phyloP scores from a whole-genome alignment of 2,329 filamentous ascomycete species.

The Podosphaera aphanis region DNA sequence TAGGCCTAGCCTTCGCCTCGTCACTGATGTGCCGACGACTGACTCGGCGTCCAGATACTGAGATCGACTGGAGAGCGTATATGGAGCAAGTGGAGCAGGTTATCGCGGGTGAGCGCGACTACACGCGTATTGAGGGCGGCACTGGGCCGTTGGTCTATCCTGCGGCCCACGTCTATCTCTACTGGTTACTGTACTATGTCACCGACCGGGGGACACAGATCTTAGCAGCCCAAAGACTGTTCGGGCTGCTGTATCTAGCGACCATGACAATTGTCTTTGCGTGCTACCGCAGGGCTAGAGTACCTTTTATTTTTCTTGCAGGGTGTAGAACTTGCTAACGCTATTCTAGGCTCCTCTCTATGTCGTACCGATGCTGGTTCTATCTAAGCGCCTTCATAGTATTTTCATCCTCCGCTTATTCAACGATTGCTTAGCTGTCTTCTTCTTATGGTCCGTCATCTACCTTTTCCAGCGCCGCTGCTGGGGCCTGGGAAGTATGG shows the following conservation, averaged over 20 bases:
- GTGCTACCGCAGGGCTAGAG: slow-evolving; percentile 56
- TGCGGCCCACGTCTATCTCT: slow-evolving; percentile 79
- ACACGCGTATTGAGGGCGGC: slow-evolving; percentile 60
- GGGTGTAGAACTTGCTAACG: not conserved
- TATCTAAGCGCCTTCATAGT: slow-evolving; percentile 84
- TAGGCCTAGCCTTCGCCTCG: no score
- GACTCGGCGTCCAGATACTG: slow-evolving; percentile 41
- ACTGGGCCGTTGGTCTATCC: slow-evolving; percentile 93
- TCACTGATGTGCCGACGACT: no score
- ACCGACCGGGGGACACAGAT: slow-evolving; percentile 61
- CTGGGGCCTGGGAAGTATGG: slow-evolving; percentile 49
- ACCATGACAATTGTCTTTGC: slow-evolving; percentile 56
- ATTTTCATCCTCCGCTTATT: slow-evolving; percentile 83
- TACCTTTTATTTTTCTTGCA: slow-evolving; percentile 15
- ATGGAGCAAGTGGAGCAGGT: slow-evolving; percentile 80
- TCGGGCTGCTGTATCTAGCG: slow-evolving; percentile 54
- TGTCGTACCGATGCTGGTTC: slow-evolving; percentile 59
- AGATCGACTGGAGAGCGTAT: slow-evolving; percentile 94
- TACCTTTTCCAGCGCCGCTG: slow-evolving; percentile 49
- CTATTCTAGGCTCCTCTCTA: slow-evolving; percentile 53
- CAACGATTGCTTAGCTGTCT: slow-evolving; percentile 77
- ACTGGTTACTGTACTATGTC: slow-evolving; percentile 52
- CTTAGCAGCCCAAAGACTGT: slow-evolving; percentile 58
- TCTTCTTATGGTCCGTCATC: slow-evolving; percentile 67
- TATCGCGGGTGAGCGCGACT: slow-evolving; percentile 67